phyloP scores from a whole-genome alignment of 129 eudicot genomes.

The Lactuca sativa region DNA sequence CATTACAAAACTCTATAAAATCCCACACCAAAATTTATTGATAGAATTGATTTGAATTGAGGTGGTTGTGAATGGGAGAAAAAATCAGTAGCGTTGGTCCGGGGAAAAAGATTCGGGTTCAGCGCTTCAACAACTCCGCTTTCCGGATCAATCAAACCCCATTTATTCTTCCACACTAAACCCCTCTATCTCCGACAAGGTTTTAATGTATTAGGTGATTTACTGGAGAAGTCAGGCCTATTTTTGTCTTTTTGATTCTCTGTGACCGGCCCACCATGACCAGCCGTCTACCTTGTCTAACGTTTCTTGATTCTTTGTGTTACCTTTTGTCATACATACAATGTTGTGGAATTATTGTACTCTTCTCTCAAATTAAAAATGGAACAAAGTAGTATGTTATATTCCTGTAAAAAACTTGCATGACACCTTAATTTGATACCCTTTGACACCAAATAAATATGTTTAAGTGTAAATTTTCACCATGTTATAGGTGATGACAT shows the following conservation, averaged over 20 bases:
- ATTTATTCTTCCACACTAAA: constrained; percentile 16
- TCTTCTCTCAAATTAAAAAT: not conserved
- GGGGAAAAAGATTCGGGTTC: constrained; percentile 24
- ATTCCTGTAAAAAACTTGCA: too few relatives aligned
- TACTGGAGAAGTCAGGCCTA: constrained; percentile 24
- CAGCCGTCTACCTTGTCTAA: constrained; percentile 7
- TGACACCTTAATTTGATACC: too few relatives aligned
- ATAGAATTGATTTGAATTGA: not conserved
- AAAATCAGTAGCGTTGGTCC: constrained; percentile 7
- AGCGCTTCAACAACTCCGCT: constrained; percentile 31
- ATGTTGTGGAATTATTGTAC: constrained; percentile 11
- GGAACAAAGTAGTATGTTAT: too few relatives aligned
- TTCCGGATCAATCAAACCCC: constrained; percentile 19
- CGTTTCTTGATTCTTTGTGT: constrained; percentile 9
- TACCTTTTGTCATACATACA: constrained; percentile 7
- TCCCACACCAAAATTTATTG: not conserved
- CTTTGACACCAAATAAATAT: too few relatives aligned
- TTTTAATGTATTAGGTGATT: constrained; percentile 28
- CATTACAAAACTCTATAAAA: not conserved
- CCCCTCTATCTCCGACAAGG: constrained; percentile 35
- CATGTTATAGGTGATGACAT: too few relatives aligned
- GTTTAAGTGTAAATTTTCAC: too few relatives aligned
- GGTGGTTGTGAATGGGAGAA: constrained; percentile 1
- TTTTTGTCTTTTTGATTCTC: constrained; percentile 22
- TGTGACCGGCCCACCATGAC: constrained; percentile 28